Conservation (phyloP, 2,329 filamentous ascomycete species). For the Aureobasidium sp. region DNA sequence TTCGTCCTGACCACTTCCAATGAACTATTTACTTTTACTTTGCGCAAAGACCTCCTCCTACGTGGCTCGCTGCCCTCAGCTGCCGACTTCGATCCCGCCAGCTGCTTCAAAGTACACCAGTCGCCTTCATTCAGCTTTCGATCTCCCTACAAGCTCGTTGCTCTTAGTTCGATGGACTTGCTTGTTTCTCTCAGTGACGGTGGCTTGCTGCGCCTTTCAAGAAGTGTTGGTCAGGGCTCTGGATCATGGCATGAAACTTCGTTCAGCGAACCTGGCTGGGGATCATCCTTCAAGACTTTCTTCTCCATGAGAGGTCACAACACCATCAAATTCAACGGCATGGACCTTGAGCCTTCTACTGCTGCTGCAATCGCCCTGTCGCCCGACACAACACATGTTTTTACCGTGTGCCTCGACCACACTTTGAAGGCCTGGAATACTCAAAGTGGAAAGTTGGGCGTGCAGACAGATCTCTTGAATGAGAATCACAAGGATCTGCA, state of each 20-base stretch:
- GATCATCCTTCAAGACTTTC: slow-evolving; percentile 55
- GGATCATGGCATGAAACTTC: slow-evolving; percentile 59
- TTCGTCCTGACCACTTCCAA: slow-evolving; percentile 74
- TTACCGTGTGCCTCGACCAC: slow-evolving; percentile 85
- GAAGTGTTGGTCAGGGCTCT: slow-evolving; percentile 39
- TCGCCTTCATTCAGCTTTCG: slow-evolving; percentile 70
- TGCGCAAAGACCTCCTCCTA: slow-evolving; percentile 75
- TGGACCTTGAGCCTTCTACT: slow-evolving; percentile 58
- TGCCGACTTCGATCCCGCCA: slow-evolving; percentile 64
- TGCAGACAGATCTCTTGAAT: slow-evolving; percentile 69
- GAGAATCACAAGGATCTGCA: slow-evolving; percentile 44
- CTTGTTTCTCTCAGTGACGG: slow-evolving; percentile 77
- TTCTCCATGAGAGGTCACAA: slow-evolving; percentile 58
- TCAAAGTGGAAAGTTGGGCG: slow-evolving; percentile 66
- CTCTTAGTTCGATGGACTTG: slow-evolving; percentile 63
- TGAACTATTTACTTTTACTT: slow-evolving; percentile 72
- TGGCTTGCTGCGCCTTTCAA: slow-evolving; percentile 62
- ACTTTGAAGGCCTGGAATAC: slow-evolving; percentile 85
- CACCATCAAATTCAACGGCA: slow-evolving; percentile 54
- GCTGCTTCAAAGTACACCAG: slow-evolving; percentile 62
- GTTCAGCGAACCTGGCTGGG: slow-evolving; percentile 64
- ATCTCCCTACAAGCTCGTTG: slow-evolving; percentile 70
- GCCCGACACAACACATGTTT: slow-evolving; percentile 46
- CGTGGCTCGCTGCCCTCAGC: slow-evolving; percentile 45
- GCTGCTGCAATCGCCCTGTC: slow-evolving; percentile 51